Evolutionary conservation across 106 monocot species (phyloP).

Genomic region (Alisma plantagoaquatica): DNA sequence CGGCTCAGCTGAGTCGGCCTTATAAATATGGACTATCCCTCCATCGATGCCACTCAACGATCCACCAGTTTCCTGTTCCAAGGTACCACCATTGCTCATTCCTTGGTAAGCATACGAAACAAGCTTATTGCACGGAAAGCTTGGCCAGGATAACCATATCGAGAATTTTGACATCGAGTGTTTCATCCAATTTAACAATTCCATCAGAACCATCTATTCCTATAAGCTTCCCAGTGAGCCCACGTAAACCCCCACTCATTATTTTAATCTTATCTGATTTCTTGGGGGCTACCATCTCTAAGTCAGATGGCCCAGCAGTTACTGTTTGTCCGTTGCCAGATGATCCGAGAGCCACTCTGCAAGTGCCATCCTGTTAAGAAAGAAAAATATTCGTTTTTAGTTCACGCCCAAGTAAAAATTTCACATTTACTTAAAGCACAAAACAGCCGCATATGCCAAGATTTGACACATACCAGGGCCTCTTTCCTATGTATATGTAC

Average conservation of each 20-base stretch:
- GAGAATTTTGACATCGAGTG: conserved; percentile 75
- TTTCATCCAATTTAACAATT: conserved; percentile 76
- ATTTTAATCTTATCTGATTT: conserved; percentile 93
- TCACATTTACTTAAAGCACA: too few relatives aligned
- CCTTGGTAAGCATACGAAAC: too few relatives aligned
- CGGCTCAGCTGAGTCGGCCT: too few relatives aligned
- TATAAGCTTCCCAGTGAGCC: conserved; percentile 72
- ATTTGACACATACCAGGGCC: too few relatives aligned
- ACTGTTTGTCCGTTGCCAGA: conserved; percentile 33
- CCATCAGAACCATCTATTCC: conserved; percentile 93
- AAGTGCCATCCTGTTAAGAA: conserved; percentile 64
- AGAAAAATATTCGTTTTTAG: not conserved
- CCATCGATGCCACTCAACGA: too few relatives aligned
- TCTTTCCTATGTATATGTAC: too few relatives aligned
- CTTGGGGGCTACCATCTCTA: conserved; percentile 64
- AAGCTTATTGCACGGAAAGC: conserved; percentile 27
- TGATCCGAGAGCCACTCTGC: conserved; percentile 48
- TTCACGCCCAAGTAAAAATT: too few relatives aligned
- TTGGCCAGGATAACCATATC: conserved; percentile 82
- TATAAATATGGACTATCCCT: too few relatives aligned
- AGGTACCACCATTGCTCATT: too few relatives aligned
- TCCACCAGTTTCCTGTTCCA: too few relatives aligned
- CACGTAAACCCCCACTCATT: conserved; percentile 51
- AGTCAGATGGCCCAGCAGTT: conserved; percentile 35
- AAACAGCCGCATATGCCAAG: too few relatives aligned